These are phyloP conservation scores for Arxiozyma bovina DNA, from an alignment of 1,139 yeast species.

Conservation along the genomic window DNA sequence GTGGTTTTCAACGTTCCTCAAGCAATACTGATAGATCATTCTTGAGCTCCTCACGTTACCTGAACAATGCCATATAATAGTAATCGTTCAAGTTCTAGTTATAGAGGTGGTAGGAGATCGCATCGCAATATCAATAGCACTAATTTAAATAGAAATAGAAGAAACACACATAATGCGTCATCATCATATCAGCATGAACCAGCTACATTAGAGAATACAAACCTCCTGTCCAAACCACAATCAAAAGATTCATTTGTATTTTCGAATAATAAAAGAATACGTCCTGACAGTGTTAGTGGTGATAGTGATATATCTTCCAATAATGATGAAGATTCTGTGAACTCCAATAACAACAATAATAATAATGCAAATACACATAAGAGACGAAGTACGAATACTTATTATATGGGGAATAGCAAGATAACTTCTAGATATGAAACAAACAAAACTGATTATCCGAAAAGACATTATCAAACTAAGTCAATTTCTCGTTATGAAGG, in stretches of 20 bases:
- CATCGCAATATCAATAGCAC: not conserved
- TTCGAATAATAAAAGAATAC: not conserved
- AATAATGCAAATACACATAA: not conserved
- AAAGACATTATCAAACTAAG: not conserved
- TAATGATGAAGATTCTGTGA: not conserved
- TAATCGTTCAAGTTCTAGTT: not conserved
- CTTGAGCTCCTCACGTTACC: not conserved
- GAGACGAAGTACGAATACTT: not conserved
- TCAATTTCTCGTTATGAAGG: slow-evolving; percentile 3
- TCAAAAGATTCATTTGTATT: not conserved
- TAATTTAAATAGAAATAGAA: not conserved
- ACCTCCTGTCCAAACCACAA: not conserved
- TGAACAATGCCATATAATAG: not conserved
- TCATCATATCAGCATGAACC: not conserved
- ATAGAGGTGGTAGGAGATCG: not conserved
- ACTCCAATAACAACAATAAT: not conserved
- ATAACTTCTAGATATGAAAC: not conserved
- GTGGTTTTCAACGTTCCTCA: not conserved
- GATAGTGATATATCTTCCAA: not conserved
- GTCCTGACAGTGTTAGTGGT: not conserved
- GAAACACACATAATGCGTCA: not conserved
- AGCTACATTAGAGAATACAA: slow-evolving; percentile 1
- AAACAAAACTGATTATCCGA: not conserved
- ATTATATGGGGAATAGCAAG: not conserved
- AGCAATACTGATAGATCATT: not conserved